Conservation (phyloP, 768 basidiomycete species). For the Trametes maxima region DNA sequence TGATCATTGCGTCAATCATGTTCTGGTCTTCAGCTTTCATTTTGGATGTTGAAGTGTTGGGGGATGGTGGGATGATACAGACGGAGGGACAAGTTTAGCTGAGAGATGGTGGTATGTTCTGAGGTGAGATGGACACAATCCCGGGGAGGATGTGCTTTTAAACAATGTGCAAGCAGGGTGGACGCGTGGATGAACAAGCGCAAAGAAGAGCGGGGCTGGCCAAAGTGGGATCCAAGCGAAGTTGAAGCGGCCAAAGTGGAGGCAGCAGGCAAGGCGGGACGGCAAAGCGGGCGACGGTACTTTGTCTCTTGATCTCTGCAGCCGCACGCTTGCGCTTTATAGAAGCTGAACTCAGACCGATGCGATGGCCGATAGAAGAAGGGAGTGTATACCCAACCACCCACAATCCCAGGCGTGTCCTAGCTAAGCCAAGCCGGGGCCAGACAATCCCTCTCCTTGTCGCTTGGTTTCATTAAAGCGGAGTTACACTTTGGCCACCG, state of each 20-base stretch:
- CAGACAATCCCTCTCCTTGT: background rate
- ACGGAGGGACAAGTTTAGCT: background rate
- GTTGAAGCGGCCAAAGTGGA: background rate
- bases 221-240: constrained; percentile 15
- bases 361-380: constrained; percentile 13
- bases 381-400: constrained; percentile 13
- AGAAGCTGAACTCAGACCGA: background rate
- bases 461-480: background rate
- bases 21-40: constrained; percentile 21
- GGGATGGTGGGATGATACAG: background rate
- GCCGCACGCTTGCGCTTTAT: background rate
- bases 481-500: no score
- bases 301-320: background rate
- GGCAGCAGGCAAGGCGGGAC: background rate
- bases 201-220: constrained; percentile 6
- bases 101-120: background rate
- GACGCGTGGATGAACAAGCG: constrained; percentile 7
- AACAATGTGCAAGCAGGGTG: constrained; percentile 1
- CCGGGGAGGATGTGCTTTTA: background rate
- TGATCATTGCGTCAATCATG: constrained; percentile 24
- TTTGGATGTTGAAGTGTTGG: background rate
- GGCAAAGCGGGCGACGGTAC: constrained; percentile 6
- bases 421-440: background rate
- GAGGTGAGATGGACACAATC: background rate
- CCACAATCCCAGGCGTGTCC: constrained; percentile 5